Evolutionary conservation across 106 monocot genomes (phyloP), one percentile per base, ranked within the genome.

Genomic region (Dioscorea alata): DNA sequence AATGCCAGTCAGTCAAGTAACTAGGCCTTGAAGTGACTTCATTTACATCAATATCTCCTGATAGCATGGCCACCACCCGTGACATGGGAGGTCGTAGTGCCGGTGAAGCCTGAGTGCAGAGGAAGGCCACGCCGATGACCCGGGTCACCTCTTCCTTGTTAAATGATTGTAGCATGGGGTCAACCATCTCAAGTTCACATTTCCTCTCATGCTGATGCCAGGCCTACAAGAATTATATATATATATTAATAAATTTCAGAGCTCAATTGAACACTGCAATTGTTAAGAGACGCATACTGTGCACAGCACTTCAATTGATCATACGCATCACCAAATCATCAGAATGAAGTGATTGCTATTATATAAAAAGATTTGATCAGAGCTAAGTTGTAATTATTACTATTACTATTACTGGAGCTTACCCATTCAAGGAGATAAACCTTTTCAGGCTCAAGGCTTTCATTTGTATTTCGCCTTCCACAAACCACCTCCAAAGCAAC

Each of bases 381-480:
- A 28, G 28, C 28, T 28, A n/a, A n/a, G 28, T 28, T 28, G 28
- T 6, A 0, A n/a, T 35, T 12, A 42, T 1, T 18, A n/a, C 2
- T 18, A n/a, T 17, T 2, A 33, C 50, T 10, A 49, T 13, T n/a
- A 60, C 15, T 7, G 28, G 28, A 28, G 69, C 85, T 20, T 83
- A 90, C 90, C 94, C 84, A 85, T 73, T 94, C 94, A 69, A 94
- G 87, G 73, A 94, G 87, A 79, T 85, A 90, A 33, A 83, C 63
- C 71, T 90, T 73, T 33, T 85, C 87, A 28, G 62, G 62, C 2
- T 74, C 69, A 42, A 87, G 82, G 35, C 57, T 63, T 18, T 63
- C 15, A 60, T 87, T 82, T 19, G 85, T 65, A 67, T 90, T 94
- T 13, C 72, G 24, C 63, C 94, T 80, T 69, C 94, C 94, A 58